These are phyloP conservation scores for Phytophthora pseudosyringae DNA, from an alignment of 352 stramenopile species.

Conservation along the genomic window DNA sequence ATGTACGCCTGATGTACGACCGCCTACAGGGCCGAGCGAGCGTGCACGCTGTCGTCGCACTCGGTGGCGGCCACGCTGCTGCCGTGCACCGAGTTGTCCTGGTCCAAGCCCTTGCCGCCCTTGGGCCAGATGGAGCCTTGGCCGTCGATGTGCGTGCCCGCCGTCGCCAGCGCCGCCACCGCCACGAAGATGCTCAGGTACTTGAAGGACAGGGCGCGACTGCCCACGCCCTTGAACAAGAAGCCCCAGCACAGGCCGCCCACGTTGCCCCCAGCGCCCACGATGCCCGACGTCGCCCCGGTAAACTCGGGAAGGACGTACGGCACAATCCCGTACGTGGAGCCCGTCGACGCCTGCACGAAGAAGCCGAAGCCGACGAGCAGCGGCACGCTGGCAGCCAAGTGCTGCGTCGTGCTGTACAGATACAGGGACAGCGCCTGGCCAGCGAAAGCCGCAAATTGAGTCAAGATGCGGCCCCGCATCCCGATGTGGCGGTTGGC, in stretches of 20 bases:
- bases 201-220: slow-evolving; percentile 39
- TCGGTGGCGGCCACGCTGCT: too few species aligned
- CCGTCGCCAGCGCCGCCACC: too few species aligned
- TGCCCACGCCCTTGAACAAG: slow-evolving; percentile 52
- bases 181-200: slow-evolving; percentile 51
- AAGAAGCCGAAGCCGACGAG: slow-evolving; percentile 92
- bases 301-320: slow-evolving; percentile 52
- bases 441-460: slow-evolving; percentile 71
- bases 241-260: slow-evolving; percentile 58
- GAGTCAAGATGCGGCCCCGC: slow-evolving; percentile 81
- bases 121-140: too few species aligned
- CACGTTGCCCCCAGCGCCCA: slow-evolving; percentile 60
- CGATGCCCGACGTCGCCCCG: slow-evolving; percentile 51
- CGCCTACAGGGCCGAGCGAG: too few species aligned
- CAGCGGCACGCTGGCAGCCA: slow-evolving; percentile 45
- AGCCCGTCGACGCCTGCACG: slow-evolving; percentile 52
- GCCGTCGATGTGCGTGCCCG: too few species aligned
- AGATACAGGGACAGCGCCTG: slow-evolving; percentile 86
- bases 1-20: too few species aligned
- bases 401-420: slow-evolving; percentile 73
- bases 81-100: too few species aligned
- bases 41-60: too few species aligned
- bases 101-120: too few species aligned
- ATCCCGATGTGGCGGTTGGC: slow-evolving; percentile 82
- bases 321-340: slow-evolving; percentile 69